Conservation (phyloP, 1,284 basidiomycete species). For the Heterobasidion irregulare region DNA sequence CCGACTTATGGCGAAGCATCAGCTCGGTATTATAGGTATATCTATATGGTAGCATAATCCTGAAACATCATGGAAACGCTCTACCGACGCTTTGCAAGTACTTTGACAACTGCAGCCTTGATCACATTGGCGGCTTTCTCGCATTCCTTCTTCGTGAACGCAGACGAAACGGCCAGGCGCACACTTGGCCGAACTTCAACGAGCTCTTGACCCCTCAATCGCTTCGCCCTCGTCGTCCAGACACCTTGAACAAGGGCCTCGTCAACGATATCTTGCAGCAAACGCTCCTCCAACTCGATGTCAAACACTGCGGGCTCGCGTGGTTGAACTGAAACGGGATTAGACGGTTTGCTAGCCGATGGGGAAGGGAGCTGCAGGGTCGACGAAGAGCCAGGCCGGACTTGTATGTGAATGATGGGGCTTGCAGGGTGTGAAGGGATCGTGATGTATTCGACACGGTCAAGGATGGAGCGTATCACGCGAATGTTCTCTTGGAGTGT, state of each 20-base stretch:
- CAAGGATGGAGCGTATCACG: constrained; percentile 69
- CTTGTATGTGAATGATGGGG: constrained; percentile 82
- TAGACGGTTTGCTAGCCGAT: constrained; percentile 23
- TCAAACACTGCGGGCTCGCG: constrained; percentile 42
- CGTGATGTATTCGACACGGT: constrained; percentile 72
- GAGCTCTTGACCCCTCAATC: constrained; percentile 76
- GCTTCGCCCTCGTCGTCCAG: constrained; percentile 75
- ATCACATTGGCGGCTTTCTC: constrained; percentile 81
- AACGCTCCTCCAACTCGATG: constrained; percentile 63
- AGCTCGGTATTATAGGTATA: too few species aligned
- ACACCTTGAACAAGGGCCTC: constrained; percentile 74
- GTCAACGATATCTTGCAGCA: constrained; percentile 86
- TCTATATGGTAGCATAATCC: too few species aligned
- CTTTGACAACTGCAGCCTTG: constrained; percentile 71
- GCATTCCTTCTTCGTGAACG: constrained; percentile 81
- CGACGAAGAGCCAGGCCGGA: constrained; percentile 29
- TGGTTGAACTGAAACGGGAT: constrained; percentile 32
- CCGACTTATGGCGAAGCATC: too few species aligned
- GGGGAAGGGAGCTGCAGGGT: constrained; percentile 25
- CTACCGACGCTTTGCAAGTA: constrained; percentile 38
- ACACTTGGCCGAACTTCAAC: constrained; percentile 84
- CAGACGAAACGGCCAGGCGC: constrained; percentile 73
- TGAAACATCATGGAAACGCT: too few species aligned
- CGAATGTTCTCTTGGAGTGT: constrained; percentile 78
- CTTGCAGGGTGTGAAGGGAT: constrained; percentile 83